Base-by-base conservation (phyloP, 345 rosid species). In the Luvunga scandens region DNA sequence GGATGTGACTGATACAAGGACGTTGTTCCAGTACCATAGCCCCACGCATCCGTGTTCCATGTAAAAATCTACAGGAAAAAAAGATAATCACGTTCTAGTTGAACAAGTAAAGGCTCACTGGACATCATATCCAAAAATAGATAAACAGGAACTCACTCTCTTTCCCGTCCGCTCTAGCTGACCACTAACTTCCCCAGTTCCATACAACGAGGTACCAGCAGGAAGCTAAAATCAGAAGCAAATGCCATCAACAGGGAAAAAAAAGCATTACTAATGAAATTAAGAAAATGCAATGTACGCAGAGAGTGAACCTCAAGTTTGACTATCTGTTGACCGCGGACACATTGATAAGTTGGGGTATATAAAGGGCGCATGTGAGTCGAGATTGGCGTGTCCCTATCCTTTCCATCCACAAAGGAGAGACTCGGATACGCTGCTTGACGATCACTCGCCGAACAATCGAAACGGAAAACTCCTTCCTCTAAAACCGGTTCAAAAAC, bases 1-100 rank as follows among this genome's bases (percentile, higher is more conserved):
- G 98, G 98, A 86, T 95, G 98, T 39, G 98, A 93, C 86, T 95
- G 98, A 83, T 93, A 95, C 85, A 95, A 75, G 59, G 98, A 92
- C 60, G 93, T 95, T 56, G 98, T 92, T 83, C 88, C 88, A 31
- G 97, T 79, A 72, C 97, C 98, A 85, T 84, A 95, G 66, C 98
- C 98, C 88, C 90, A 92, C 24, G 98, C 89, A 79, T 83, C 93
- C 1, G 92, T 88, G 83, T 95, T 95, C 98, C 98, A 93, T 42
- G 98, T 86, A 80, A 93, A 92, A 62, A 95, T 90, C 98, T 95
- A 75, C 75, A 83, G 33, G 71, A 70, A 71, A 71, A 71, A 71
- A 36, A 33, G 73, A 75, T 70, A 33, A 59, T n/a, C 63, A 45
- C 18, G 12, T 12, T 45, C 16, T 12, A 45, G 50, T 45, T 45